Conservation (phyloP, 2,329 filamentous ascomycete species). For the Beauveria scarabaeidicola region DNA sequence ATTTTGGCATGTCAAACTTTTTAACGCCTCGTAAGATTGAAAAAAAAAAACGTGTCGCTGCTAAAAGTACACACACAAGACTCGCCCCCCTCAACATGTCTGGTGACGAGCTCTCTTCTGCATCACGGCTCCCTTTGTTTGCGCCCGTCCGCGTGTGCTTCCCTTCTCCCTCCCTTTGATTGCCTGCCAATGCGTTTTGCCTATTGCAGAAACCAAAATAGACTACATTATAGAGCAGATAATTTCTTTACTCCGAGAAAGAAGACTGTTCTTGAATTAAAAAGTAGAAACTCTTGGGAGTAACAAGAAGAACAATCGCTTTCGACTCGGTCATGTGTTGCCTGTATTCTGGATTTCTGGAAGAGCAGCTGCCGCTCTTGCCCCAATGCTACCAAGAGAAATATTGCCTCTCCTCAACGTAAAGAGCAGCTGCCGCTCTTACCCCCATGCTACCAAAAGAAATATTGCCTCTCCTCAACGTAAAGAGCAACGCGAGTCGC, state of each 20-base stretch:
- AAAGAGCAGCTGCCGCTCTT: not conserved
- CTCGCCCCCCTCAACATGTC: not conserved
- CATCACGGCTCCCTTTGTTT: not conserved
- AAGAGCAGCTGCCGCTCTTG: no score
- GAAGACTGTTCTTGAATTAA: no score
- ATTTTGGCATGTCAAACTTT: no score
- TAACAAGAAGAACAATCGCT: not conserved
- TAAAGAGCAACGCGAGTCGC: not conserved
- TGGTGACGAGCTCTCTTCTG: not conserved
- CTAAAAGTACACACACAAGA: conserved; percentile 2
- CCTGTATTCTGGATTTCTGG: not conserved
- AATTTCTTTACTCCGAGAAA: no score
- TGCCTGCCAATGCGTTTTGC: not conserved
- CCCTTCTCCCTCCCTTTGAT: not conserved
- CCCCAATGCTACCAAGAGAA: no score
- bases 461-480: not conserved
- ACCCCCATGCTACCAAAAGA: not conserved
- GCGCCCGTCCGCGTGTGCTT: not conserved
- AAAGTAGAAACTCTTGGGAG: not conserved
- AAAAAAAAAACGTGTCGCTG: not conserved
- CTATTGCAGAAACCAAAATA: not conserved
- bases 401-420: not conserved
- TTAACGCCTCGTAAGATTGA: not conserved
- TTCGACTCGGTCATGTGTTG: not conserved
- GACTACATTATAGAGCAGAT: not conserved